Base-by-base conservation (phyloP, 176 grass and related monocot species). In the Guadua angustifolia region DNA sequence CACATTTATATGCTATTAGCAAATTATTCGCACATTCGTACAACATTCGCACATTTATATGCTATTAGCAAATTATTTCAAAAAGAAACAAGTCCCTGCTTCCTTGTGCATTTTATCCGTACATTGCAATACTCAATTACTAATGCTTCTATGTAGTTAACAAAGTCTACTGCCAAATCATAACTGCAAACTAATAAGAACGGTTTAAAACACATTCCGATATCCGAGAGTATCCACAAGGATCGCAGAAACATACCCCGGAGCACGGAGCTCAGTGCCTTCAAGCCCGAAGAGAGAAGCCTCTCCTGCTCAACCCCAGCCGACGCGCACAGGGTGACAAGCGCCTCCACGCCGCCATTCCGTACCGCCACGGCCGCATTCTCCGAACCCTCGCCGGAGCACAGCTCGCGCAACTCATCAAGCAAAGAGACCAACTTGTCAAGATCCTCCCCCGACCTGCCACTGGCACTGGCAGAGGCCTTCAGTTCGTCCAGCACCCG, bases 291-390 rank as follows among this genome's bases (percentile, higher is more conserved):
- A 74, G 58, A 71, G 78, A 95, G 85, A 58, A 77, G 15, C 69
- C 39, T 66, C 69, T 95, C 87, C 45, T 78, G 88, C 43, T 83
- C 64, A 56, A 86, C 70, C 80, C 80, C 76, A 88, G 94, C 71
- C 29, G 87, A 95, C 70, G 50, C 85, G 73, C 95, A 95, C 72
- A 98, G 83, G 43, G 75, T 29, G 14, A 86, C 74, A 12, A 98
- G 88, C 24, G 79, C 51, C 81, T 95, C 93, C 22, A 98, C 85
- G 19, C 73, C 91, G 33, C 95, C 95, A 75, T 93, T 98, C 69
- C 91, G 88, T 21, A 78, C 76, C 35, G 79, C 91, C 63, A 95
- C 59, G n/a, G 87, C 86, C 67, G 91, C 75, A 72, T 93, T 84
- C 61, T 95, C 93, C 6, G 65, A 82, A 49, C 81, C 95, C 55